Evolutionary conservation across 1,139 yeast species (phyloP).

Genomic region (Magnusiomyces fungicola): DNA sequence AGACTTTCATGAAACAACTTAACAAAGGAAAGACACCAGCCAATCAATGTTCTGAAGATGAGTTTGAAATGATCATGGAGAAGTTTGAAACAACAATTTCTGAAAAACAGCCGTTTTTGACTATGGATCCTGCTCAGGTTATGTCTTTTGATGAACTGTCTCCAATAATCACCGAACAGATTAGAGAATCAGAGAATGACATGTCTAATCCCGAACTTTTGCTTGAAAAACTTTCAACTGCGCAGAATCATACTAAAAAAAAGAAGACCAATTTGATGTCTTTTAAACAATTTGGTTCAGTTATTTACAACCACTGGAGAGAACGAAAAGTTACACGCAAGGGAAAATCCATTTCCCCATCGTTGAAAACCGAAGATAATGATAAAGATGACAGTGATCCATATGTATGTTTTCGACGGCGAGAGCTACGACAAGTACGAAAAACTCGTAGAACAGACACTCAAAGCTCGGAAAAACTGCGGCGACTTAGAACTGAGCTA

Average conservation of each 20-base stretch:
- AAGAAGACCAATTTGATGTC: conserved; percentile 2
- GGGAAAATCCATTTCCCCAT: conserved; percentile 69
- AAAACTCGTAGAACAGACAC: conserved; percentile 94
- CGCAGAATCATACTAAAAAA: background rate
- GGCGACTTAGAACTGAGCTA: conserved; percentile 68
- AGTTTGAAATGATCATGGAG: conserved; percentile 74
- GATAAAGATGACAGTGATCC: conserved; percentile 94
- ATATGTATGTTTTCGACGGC: conserved; percentile 88
- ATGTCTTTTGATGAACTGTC: conserved; percentile 62
- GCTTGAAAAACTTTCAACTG: conserved; percentile 19
- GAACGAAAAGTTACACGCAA: conserved; percentile 58
- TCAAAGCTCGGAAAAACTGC: conserved; percentile 77
- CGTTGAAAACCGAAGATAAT: conserved; percentile 74
- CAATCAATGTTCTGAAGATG: conserved; percentile 56
- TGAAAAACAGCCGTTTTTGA: conserved; percentile 80
- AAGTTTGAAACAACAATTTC: conserved; percentile 65
- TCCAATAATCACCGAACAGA: conserved; percentile 22
- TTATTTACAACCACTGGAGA: conserved; percentile 78
- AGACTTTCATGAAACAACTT: conserved; percentile 46
- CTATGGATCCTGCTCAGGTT: conserved; percentile 77
- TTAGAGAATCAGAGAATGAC: conserved; percentile 29
- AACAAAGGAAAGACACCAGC: conserved; percentile 32
- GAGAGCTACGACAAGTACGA: conserved; percentile 93
- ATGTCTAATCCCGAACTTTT: conserved; percentile 32
- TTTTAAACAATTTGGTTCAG: conserved; percentile 56